Conservation (phyloP, 164 flowering plant species). For the Magnolia sinica region DNA sequence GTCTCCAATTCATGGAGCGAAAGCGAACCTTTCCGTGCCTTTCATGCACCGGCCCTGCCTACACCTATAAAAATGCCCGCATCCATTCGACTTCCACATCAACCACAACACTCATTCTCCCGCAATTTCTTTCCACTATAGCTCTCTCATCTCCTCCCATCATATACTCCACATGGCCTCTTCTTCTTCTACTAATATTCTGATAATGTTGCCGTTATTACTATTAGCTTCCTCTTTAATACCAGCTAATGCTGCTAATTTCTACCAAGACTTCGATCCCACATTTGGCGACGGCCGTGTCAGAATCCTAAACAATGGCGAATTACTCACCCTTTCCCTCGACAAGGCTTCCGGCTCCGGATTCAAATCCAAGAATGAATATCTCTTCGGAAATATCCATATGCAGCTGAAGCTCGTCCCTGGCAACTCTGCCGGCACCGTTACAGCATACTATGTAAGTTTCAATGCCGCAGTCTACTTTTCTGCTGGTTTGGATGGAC, state of each 20-base stretch:
- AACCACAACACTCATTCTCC: not conserved
- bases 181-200: not conserved
- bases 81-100: not conserved
- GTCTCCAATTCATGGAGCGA: not conserved
- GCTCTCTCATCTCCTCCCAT: not conserved
- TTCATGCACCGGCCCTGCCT: not conserved
- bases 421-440: conserved; percentile 26
- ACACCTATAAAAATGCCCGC: not conserved
- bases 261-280: conserved; percentile 17
- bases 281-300: conserved; percentile 27
- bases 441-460: conserved; percentile 26
- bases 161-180: not conserved
- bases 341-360: conserved; percentile 22
- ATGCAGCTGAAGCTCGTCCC: conserved; percentile 24
- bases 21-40: not conserved
- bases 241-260: conserved; percentile 12
- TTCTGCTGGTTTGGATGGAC: not conserved
- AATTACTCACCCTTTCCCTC: conserved; percentile 20
- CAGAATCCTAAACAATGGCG: conserved; percentile 25
- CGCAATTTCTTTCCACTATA: not conserved
- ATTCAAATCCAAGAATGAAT: conserved; percentile 21
- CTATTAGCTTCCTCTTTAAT: conserved; percentile 1
- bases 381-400: conserved; percentile 17
- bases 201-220: not conserved
- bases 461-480: not conserved